Evolutionary conservation across 352 stramenopile genomes (phyloP).

Genomic region (Sclerospora graminicola): DNA sequence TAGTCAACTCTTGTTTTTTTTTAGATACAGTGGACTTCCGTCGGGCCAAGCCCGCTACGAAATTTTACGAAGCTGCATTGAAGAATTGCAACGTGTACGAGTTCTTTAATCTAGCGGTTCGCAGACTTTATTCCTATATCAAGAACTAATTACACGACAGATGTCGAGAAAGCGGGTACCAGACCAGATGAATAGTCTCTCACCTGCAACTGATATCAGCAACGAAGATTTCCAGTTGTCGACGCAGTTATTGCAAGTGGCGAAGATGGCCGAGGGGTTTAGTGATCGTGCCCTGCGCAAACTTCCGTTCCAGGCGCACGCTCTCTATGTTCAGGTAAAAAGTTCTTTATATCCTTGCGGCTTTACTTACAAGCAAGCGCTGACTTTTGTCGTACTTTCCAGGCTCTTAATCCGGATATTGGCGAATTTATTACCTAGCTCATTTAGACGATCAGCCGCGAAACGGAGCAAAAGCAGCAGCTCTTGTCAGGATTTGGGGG

Average conservation of each 20-base stretch:
- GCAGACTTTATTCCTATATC: conserved; percentile 15
- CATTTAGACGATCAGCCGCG: conserved; percentile 17
- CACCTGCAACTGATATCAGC: conserved; percentile 1
- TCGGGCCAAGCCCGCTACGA: conserved; percentile 56
- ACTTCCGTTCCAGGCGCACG: conserved; percentile 75
- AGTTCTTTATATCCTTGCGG: not conserved
- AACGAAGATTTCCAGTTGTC: conserved; percentile 21
- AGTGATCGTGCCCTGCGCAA: conserved; percentile 75
- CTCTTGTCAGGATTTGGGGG: too few species aligned
- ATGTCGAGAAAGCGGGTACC: conserved; percentile 28
- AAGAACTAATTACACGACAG: conserved; percentile 14
- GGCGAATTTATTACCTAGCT: conserved; percentile 20
- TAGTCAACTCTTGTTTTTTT: not conserved
- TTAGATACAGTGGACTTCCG: conserved; percentile 55
- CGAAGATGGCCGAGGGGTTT: conserved; percentile 45
- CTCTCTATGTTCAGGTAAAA: conserved; percentile 52
- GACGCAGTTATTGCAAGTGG: conserved; percentile 23
- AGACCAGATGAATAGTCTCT: conserved; percentile 25
- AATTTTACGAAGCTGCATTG: conserved; percentile 75
- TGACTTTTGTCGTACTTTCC: conserved; percentile 3
- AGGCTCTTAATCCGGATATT: conserved; percentile 12
- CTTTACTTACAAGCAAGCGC: not conserved
- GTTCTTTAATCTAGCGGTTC: conserved; percentile 30
- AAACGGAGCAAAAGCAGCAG: conserved; percentile 21
- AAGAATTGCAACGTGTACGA: conserved; percentile 67